Percentiles rank a stretch among this genome's conserved stretches.
phyloP scores from a whole-genome alignment of 257 asterid species.

The Osmanthus fragrans region DNA sequence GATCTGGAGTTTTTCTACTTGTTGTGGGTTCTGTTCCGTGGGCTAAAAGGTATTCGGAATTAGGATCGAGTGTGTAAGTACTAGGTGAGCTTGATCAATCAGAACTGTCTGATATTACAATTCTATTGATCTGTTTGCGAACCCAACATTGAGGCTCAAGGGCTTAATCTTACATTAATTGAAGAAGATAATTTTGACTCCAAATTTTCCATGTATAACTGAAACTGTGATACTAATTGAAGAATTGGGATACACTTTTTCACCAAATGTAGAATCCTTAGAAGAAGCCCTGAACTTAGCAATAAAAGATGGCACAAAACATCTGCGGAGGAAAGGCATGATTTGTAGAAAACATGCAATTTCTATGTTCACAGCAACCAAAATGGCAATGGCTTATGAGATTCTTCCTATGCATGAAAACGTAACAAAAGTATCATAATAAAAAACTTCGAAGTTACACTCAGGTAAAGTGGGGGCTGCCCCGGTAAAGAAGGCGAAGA shows the following conservation, averaged over 20 bases:
- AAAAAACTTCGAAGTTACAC: no score
- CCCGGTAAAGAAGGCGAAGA: no score
- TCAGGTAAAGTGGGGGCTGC: no score
- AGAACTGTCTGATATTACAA: slow-evolving; percentile 24
- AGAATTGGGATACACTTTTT: slow-evolving; percentile 29
- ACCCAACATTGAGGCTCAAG: slow-evolving; percentile 32
- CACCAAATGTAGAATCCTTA: slow-evolving; percentile 20
- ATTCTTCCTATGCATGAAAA: no score
- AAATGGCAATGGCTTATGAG: no score
- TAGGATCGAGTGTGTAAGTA: slow-evolving; percentile 21
- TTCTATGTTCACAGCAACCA: no score
- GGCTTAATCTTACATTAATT: slow-evolving; percentile 32
- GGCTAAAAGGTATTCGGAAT: slow-evolving; percentile 18
- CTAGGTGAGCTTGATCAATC: slow-evolving; percentile 25
- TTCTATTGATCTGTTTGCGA: slow-evolving; percentile 24
- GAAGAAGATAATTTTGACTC: slow-evolving; percentile 21
- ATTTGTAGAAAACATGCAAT: no score
- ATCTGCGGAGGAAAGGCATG: no score
- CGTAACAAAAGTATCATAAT: no score
- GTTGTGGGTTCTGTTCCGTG: slow-evolving; percentile 32
- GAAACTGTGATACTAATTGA: slow-evolving; percentile 21
- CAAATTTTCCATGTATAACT: slow-evolving; percentile 29
- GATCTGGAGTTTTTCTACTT: slow-evolving; percentile 16
- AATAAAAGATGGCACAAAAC: slow-evolving; percentile 16
- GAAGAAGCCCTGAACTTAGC: slow-evolving; percentile 18